phyloP scores from a whole-genome alignment of 2,329 filamentous ascomycete genomes.

The Lachnellula subtilissima region DNA sequence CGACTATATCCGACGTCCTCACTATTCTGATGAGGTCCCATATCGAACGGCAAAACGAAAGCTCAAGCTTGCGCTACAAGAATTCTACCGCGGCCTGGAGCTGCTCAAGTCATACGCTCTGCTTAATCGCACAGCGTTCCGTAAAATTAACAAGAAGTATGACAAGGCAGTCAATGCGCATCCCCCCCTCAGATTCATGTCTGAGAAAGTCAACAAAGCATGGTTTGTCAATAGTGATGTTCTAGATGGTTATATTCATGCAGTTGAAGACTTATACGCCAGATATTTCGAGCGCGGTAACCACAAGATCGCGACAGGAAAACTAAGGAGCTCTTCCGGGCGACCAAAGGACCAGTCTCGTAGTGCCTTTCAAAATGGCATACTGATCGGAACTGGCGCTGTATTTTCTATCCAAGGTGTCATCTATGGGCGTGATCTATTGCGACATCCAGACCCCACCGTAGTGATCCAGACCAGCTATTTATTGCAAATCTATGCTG shows the following conservation, averaged over 20 bases:
- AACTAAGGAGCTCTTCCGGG: slow-evolving; percentile 69
- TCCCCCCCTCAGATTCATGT: slow-evolving; percentile 76
- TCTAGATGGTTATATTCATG: slow-evolving; percentile 72
- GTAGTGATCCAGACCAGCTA: slow-evolving; percentile 56
- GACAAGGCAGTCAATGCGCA: slow-evolving; percentile 83
- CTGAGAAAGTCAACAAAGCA: slow-evolving; percentile 82
- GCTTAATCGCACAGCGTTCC: slow-evolving; percentile 86
- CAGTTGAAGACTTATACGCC: slow-evolving; percentile 86
- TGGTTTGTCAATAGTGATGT: slow-evolving; percentile 90
- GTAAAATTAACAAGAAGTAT: slow-evolving; percentile 98
- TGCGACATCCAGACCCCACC: slow-evolving; percentile 46
- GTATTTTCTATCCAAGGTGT: slow-evolving; percentile 64
- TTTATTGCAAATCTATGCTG: slow-evolving; percentile 84
- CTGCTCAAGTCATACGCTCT: slow-evolving; percentile 87
- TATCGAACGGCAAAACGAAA: slow-evolving; percentile 88
- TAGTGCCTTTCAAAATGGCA: slow-evolving; percentile 55
- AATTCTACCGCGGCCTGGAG: slow-evolving; percentile 89
- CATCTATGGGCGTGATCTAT: slow-evolving; percentile 50
- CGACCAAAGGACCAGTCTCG: slow-evolving; percentile 52
- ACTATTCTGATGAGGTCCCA: slow-evolving; percentile 58
- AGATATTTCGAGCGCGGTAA: slow-evolving; percentile 93
- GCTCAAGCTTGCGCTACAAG: slow-evolving; percentile 83
- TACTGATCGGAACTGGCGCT: slow-evolving; percentile 63
- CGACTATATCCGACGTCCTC: slow-evolving; percentile 45
- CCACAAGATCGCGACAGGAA: slow-evolving; percentile 83